Base-by-base conservation (phyloP, 805 yeast genomes). In the Limtongia smithiae region DNA sequence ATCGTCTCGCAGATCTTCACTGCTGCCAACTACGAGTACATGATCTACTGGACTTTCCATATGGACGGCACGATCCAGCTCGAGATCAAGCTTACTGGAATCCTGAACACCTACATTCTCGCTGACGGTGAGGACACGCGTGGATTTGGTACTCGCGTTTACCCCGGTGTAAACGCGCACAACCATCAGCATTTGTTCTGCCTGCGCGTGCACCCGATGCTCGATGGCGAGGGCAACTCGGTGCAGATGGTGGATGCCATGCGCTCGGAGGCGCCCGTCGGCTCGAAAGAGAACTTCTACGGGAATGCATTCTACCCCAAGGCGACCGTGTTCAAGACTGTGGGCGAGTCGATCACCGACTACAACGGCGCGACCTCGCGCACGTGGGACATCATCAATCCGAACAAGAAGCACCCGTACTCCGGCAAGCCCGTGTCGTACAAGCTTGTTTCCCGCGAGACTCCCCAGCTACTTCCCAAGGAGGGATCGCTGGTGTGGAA, bases 111-210 rank as follows among this genome's bases (percentile, higher is more conserved):
- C 21, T 82, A 73, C 65, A 67, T 78, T 50, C 72, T 82, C 55
- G 80, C 72, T 49, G 82, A 80, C 51, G 82, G 73, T 59, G 93
- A 84, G 67, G 79, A 74, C 37, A 64, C 77, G 57, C 83, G 82
- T 20, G 87, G 86, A 60, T 85, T 85, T 83, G 94, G 91, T 51
- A 82, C 91, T 28, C 73, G 75, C 60, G 91, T 85, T 45, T 84
- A 83, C 67, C 93, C 93, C 51, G 77, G 79, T 58, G 86, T 82
- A 48, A 83, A 83, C 62, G 94, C 94, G 36, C 91, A 85, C 71
- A 84, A 85, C 68, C 94, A 85, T 70, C 94, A 85, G 75, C 93
- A 85, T 71, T 69, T 85, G 71, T 85, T 85, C 68, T 77, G 87
- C 17, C 73, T 85, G 59, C 78, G 94, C 73, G 65, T 85, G 58